These are phyloP conservation scores for Lodderomyces elongisporus DNA, from an alignment of 1,139 yeast genomes.

Conservation along the genomic window DNA sequence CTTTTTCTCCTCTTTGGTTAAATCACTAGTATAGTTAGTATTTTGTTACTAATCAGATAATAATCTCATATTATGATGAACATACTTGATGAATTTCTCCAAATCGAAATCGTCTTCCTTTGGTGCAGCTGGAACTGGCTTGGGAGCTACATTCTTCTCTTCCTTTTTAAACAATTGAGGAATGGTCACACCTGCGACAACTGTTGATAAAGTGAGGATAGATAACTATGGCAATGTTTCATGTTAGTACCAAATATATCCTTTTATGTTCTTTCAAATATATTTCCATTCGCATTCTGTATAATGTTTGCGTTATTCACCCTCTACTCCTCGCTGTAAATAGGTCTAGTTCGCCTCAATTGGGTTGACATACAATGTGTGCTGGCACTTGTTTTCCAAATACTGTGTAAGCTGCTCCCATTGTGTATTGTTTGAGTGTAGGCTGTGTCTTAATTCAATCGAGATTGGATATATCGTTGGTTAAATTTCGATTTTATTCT, in stretches of 20 bases:
- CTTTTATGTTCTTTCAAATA: too few species aligned
- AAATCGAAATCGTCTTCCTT: conserved; percentile 56
- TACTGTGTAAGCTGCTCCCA: conserved; percentile 62
- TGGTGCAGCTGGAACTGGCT: conserved; percentile 25
- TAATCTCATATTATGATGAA: too few species aligned
- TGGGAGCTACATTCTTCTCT: conserved; percentile 25
- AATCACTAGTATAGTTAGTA: too few species aligned
- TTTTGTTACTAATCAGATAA: too few species aligned
- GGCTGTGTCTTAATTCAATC: too few species aligned
- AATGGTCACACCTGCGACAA: conserved; percentile 40
- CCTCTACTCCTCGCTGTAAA: too few species aligned
- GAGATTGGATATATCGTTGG: too few species aligned
- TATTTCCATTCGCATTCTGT: too few species aligned
- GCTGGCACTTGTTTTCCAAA: conserved; percentile 63
- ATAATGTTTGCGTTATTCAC: too few species aligned
- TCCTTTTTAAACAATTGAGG: conserved; percentile 28
- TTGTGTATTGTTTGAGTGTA: too few species aligned
- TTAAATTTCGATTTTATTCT: too few species aligned
- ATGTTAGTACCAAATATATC: background rate
- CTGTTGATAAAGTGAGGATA: conserved; percentile 42
- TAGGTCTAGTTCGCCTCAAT: too few species aligned
- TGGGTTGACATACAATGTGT: conserved; percentile 48
- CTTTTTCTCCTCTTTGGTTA: conserved; percentile 42
- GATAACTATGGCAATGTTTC: conserved; percentile 33
- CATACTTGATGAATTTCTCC: conserved; percentile 56